phyloP scores from a whole-genome alignment of 768 basidiomycete genomes.

The Kwoniella europaea region DNA sequence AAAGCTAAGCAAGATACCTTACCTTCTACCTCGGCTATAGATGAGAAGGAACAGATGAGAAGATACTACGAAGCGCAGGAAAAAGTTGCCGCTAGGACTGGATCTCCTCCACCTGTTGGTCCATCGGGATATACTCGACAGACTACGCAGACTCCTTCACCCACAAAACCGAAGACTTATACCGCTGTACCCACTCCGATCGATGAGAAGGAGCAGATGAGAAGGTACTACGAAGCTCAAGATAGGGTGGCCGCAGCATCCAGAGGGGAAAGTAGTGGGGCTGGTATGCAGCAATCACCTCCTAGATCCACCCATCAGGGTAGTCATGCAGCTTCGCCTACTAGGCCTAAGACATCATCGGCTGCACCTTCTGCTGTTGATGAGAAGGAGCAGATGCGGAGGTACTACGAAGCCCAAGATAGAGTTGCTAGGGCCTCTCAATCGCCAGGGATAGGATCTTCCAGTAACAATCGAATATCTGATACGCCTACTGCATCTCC shows the following conservation, averaged over 20 bases:
- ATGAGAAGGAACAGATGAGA: conserved; percentile 31
- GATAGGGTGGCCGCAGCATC: conserved; percentile 25
- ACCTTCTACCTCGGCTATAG: background rate
- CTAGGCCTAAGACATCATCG: background rate
- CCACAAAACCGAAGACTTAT: background rate
- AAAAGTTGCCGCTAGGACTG: conserved; percentile 5
- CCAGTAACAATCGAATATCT: background rate
- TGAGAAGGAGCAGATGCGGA: conserved; percentile 27
- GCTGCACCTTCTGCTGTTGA: conserved; percentile 17
- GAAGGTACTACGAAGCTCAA: conserved; percentile 15
- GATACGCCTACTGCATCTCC: background rate
- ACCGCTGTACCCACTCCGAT: conserved; percentile 11
- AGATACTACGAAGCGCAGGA: conserved; percentile 21
- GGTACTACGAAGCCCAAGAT: conserved; percentile 14
- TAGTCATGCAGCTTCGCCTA: background rate
- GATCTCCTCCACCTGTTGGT: background rate
- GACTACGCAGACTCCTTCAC: background rate
- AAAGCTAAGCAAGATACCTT: background rate
- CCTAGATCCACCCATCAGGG: background rate
- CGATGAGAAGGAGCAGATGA: conserved; percentile 31
- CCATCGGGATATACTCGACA: background rate
- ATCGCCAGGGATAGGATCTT: background rate
- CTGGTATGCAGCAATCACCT: background rate
- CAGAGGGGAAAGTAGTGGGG: background rate
- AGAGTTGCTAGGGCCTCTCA: conserved; percentile 1